These are phyloP conservation scores for Effrenium voratum DNA, from an alignment of 73 alveolate genomes.

Conservation along the genomic window DNA sequence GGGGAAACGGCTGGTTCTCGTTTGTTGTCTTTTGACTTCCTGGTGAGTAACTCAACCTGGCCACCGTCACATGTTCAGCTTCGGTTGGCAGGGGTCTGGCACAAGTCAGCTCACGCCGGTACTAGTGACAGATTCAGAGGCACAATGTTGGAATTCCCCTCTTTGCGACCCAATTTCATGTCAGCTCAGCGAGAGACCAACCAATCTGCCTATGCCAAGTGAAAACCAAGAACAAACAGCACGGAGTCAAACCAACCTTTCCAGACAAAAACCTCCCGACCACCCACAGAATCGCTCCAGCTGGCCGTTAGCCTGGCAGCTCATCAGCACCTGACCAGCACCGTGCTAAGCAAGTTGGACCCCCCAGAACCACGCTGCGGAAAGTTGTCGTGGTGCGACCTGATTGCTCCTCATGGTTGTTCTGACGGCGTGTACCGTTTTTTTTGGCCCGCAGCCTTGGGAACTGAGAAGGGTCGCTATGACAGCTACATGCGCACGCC, in stretches of 20 bases:
- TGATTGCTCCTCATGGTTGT: too few relatives aligned
- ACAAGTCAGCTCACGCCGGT: background rate
- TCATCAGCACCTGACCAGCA: slow-evolving; percentile 37
- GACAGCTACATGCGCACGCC: background rate
- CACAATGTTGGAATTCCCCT: background rate
- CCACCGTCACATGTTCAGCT: background rate
- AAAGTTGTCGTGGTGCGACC: too few relatives aligned
- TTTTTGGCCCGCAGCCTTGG: background rate
- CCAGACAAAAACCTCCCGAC: background rate
- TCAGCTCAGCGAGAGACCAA: background rate
- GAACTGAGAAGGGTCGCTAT: background rate
- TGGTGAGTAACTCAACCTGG: background rate
- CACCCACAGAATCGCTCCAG: background rate
- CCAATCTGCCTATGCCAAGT: background rate
- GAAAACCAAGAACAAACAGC: background rate
- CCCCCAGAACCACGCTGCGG: too few relatives aligned
- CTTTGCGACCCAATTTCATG: background rate
- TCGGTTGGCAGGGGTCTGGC: background rate
- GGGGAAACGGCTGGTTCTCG: background rate
- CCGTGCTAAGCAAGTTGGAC: background rate
- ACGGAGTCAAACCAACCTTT: background rate
- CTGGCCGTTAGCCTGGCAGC: slow-evolving; percentile 73
- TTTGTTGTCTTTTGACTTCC: background rate
- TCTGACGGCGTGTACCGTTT: too few relatives aligned
- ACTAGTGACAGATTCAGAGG: background rate